Base-by-base conservation (phyloP, 345 rosid genomes). In the Firmiana major region DNA sequence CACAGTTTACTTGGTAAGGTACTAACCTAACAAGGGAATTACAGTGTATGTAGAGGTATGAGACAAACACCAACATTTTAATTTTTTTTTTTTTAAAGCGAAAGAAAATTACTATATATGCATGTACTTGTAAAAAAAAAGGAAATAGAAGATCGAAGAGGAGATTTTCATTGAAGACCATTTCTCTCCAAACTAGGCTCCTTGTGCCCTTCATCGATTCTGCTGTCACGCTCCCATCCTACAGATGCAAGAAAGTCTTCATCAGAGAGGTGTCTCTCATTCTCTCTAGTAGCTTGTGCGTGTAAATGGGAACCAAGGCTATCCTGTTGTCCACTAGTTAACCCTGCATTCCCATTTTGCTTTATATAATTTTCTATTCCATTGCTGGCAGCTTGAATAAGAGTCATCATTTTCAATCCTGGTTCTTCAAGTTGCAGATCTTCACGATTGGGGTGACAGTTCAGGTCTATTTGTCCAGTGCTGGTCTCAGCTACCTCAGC, bases 401-500 rank as follows among this genome's bases (percentile, higher is more conserved):
- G 80, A 73, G 53, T 63, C 82, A 70, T 77, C 75, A 78, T 48
- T 60, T 59, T 75, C 72, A 75, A 48, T 72, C 80, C 80, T 13
- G 76, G 63, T 21, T 45, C 76, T 31, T 85, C 86, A 9, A 72
- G 71, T 42, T 78, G 85, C 71, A 71, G 70, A 17, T 85, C 87
- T 67, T 88, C 91, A 1, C 85, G 83, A 42, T 75, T 75, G 3
- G 96, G 93, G 75, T 83, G 72, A 66, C 82, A 85, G 62, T 91
- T 91, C 67, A 91, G 83, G 84, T 89, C 92, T 75, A 89, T 87
- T 42, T 79, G 84, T 59, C 86, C 89, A 22, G 75, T 74, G 59
- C 86, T 80, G 42, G 42, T 81, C 69, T 87, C 95, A 57, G 80
- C 80, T 45, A 31, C 34, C 34, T 31, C 34, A 1, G 34, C 34